Percentiles rank a stretch among this genome's conserved stretches.
Conservation (phyloP, 1,284 basidiomycete genomes). For the Melanopsichium pennsylvanicum region DNA sequence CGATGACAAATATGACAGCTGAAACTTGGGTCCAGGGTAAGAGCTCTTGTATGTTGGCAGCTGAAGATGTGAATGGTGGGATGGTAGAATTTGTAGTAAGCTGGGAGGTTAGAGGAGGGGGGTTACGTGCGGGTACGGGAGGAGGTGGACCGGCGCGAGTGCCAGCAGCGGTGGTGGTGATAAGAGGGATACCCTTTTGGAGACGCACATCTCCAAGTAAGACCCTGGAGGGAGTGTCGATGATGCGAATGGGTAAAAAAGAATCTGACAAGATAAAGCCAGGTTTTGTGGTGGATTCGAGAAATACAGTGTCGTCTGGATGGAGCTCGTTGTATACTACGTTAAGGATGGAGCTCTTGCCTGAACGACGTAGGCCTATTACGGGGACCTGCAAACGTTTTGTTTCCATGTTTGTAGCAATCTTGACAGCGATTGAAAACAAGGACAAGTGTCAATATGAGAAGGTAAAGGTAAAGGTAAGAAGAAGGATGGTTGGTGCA, state of each 20-base stretch:
- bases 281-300: conserved; percentile 71
- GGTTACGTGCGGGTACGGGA: conserved; percentile 29
- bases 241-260: conserved; percentile 89
- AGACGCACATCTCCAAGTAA: conserved; percentile 64
- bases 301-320: conserved; percentile 87
- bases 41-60: conserved; percentile 11
- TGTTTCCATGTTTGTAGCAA: conserved; percentile 13
- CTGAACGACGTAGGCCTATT: conserved; percentile 68
- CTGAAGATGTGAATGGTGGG: neutral
- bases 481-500: too few species aligned
- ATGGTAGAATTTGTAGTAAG: too few species aligned
- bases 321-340: conserved; percentile 86
- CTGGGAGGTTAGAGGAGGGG: too few species aligned
- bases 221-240: conserved; percentile 87
- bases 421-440: neutral
- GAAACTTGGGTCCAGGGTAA: conserved; percentile 57
- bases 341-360: conserved; percentile 90
- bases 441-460: too few species aligned
- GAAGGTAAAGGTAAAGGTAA: too few species aligned
- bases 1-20: conserved; percentile 88
- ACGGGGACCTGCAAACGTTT: conserved; percentile 43
- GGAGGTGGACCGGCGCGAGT: conserved; percentile 28
- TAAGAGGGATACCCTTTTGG: conserved; percentile 40
- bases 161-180: conserved; percentile 1
- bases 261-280: conserved; percentile 71